phyloP scores from a whole-genome alignment of 176 grass and related monocot species.

The Musa acuminata region DNA sequence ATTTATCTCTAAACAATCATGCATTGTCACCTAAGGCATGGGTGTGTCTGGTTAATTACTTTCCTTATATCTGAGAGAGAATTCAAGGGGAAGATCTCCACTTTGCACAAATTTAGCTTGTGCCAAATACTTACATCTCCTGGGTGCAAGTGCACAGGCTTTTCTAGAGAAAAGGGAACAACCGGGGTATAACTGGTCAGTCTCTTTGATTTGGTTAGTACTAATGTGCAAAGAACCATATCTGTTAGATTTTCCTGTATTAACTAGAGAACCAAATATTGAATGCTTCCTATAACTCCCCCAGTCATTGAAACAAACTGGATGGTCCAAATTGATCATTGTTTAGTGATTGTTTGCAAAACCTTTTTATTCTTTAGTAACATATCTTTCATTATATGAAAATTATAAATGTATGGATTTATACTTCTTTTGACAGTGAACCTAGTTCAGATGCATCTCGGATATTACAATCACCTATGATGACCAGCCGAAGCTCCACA shows the following conservation, averaged over 20 bases:
- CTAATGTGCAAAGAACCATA: background rate
- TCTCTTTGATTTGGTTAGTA: background rate
- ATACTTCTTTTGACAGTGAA: slow-evolving; percentile 6
- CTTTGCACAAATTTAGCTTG: too few species aligned
- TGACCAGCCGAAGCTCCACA: background rate
- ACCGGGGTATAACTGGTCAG: background rate
- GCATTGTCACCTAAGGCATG: too few species aligned
- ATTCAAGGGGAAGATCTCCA: too few species aligned
- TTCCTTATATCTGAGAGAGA: too few species aligned
- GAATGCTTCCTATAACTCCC: background rate
- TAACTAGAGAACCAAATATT: background rate
- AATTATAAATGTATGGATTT: background rate
- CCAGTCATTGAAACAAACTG: background rate
- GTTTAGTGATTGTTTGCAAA: background rate
- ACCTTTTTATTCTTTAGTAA: background rate
- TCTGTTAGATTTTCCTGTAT: background rate
- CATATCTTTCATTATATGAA: background rate
- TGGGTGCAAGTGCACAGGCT: background rate
- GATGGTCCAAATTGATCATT: background rate
- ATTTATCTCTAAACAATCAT: too few species aligned
- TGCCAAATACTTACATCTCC: too few species aligned
- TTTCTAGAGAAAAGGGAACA: background rate
- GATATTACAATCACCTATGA: background rate
- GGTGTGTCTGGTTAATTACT: too few species aligned
- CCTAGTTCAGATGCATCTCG: background rate